Conservation (phyloP, 441 rosid genomes). For the Adansonia madagascariensis region DNA sequence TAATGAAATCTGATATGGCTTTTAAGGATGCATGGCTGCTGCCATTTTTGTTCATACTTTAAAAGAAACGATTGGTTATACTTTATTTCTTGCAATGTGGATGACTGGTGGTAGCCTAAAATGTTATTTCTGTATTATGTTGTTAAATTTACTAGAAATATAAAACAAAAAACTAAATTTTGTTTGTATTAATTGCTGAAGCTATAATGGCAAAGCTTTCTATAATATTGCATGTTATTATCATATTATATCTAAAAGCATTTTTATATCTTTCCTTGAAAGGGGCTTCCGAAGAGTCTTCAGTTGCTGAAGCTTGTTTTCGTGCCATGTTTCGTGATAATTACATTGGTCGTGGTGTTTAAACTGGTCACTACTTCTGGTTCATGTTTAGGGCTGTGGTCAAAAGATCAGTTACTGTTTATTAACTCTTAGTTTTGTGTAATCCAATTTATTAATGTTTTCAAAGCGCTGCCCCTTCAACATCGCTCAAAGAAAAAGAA, state of each 20-base stretch:
- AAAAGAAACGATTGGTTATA: constrained; percentile 15
- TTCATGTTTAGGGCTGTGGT: background rate
- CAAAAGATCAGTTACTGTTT: background rate
- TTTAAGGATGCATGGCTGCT: background rate
- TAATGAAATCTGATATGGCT: background rate
- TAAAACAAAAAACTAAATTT: constrained; percentile 1
- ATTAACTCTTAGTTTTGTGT: background rate
- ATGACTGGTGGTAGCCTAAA: background rate
- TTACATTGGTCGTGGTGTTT: background rate
- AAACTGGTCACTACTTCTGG: background rate
- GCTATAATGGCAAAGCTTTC: background rate
- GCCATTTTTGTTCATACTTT: background rate
- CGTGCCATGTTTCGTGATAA: background rate
- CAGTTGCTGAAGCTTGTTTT: constrained; percentile 1
- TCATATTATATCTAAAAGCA: background rate
- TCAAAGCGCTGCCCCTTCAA: background rate
- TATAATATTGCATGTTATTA: background rate
- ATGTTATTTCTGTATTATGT: background rate
- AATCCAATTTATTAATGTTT: background rate
- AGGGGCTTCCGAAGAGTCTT: background rate
- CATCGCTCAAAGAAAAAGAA: background rate
- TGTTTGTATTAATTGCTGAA: background rate
- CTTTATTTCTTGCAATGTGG: constrained; percentile 14
- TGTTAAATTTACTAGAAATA: constrained; percentile 10
- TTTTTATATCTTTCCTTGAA: background rate